Conservation (phyloP, 2,329 filamentous ascomycete species). For the Grosmannia clavigera region DNA sequence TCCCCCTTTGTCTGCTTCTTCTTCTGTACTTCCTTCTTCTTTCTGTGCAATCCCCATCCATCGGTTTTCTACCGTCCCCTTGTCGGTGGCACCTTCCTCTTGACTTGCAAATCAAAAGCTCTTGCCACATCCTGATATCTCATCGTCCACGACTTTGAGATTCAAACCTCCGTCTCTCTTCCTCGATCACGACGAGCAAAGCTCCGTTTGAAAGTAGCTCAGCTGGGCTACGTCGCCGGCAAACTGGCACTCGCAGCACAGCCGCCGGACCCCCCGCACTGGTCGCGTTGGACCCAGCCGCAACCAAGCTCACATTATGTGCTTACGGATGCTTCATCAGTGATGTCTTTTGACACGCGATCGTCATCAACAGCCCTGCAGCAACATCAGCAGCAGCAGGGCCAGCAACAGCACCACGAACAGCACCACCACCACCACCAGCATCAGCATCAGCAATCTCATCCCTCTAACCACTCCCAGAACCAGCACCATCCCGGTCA, state of each 20-base stretch:
- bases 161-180: too few relatives aligned
- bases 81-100: neutral
- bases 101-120: too few relatives aligned
- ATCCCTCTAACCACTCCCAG: neutral
- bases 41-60: neutral
- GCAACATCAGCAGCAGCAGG: constrained; percentile 1
- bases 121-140: too few relatives aligned
- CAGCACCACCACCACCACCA: constrained; percentile 3
- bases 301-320: constrained; percentile 27
- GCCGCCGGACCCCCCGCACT: constrained; percentile 31
- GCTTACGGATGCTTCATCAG: constrained; percentile 31
- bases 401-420: constrained; percentile 1
- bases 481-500: neutral
- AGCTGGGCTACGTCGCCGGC: constrained; percentile 14
- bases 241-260: constrained; percentile 38
- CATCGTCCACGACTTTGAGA: too few relatives aligned
- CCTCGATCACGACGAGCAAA: too few relatives aligned
- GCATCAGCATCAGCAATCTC: neutral
- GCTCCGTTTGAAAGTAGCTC: neutral
- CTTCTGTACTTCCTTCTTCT: neutral
- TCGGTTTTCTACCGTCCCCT: neutral
- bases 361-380: constrained; percentile 18
- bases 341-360: constrained; percentile 38
- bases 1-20: neutral
- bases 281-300: constrained; percentile 44